Evolutionary conservation across 2,329 filamentous ascomycete species (phyloP).

Genomic region (Colletotrichum spinosum): DNA sequence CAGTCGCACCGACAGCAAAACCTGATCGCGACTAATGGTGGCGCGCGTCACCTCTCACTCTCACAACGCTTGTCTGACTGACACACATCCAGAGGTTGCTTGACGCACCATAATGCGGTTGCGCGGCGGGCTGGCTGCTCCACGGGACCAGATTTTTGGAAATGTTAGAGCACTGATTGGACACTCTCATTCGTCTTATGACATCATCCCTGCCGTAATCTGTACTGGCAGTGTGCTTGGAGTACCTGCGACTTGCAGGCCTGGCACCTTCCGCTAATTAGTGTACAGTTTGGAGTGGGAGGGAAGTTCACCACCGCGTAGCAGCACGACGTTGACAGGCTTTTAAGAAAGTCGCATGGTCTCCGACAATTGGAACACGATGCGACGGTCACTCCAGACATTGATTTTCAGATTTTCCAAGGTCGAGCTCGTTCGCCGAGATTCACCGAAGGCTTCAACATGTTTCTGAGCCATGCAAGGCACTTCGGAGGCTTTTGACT

Average conservation of each 20-base stretch:
- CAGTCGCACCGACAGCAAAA: slow-evolving; percentile 14
- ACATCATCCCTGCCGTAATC: slow-evolving; percentile 27
- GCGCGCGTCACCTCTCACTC: slow-evolving; percentile 12
- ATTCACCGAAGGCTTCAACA: slow-evolving; percentile 10
- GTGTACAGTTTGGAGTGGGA: background rate
- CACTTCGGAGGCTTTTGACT: slow-evolving; percentile 17
- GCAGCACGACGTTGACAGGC: background rate
- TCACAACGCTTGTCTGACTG: background rate
- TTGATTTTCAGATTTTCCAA: background rate
- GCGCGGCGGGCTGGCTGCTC: slow-evolving; percentile 3
- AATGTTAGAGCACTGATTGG: slow-evolving; percentile 24
- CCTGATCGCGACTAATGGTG: slow-evolving; percentile 5
- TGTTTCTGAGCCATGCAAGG: background rate
- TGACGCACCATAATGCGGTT: slow-evolving; percentile 12
- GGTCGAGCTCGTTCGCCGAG: slow-evolving; percentile 19
- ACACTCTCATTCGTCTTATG: background rate
- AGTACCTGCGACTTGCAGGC: slow-evolving; percentile 11
- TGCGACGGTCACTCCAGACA: background rate
- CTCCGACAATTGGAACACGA: background rate
- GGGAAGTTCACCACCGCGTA: background rate
- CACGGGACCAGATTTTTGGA: slow-evolving; percentile 21
- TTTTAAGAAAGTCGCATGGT: background rate
- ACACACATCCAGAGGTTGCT: background rate
- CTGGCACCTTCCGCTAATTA: background rate
- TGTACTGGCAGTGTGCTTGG: background rate